phyloP scores from a whole-genome alignment of 768 basidiomycete genomes.

The Tulasnella calospora region DNA sequence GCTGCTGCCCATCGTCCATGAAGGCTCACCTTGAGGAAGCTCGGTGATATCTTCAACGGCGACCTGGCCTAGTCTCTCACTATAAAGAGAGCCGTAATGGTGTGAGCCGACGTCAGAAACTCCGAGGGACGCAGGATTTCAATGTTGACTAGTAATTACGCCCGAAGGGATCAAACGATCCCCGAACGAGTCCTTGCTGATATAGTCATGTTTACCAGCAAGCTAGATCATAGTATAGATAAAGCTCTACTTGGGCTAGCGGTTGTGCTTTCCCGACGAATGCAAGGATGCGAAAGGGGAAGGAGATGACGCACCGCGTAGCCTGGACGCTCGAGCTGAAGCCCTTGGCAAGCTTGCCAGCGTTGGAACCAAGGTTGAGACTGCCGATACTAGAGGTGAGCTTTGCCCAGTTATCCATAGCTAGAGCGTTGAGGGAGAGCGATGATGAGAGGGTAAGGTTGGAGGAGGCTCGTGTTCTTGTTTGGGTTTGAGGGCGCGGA shows the following conservation, averaged over 20 bases:
- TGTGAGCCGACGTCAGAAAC: slow-evolving; percentile 8
- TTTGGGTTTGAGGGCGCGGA: not conserved
- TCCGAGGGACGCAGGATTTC: not conserved
- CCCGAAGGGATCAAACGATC: not conserved
- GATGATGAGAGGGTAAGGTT: not conserved
- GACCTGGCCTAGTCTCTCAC: slow-evolving; percentile 82
- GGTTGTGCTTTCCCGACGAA: not conserved
- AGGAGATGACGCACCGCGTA: slow-evolving; percentile 42
- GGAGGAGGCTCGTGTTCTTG: not conserved
- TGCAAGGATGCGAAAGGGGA: not conserved
- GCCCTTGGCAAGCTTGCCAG: slow-evolving; percentile 70
- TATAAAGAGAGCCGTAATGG: slow-evolving; percentile 15
- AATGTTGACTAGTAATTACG: not conserved
- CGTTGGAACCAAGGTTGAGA: slow-evolving; percentile 70
- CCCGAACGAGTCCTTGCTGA: not conserved
- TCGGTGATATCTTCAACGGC: slow-evolving; percentile 92
- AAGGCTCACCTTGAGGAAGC: slow-evolving; percentile 65
- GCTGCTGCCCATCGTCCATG: not conserved
- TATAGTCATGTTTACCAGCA: not conserved
- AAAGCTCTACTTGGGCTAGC: not conserved
- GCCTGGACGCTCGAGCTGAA: slow-evolving; percentile 80
- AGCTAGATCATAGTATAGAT: not conserved
- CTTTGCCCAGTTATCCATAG: slow-evolving; percentile 58
- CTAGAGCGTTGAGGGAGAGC: not conserved
- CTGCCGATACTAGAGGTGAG: slow-evolving; percentile 49